Conservation (phyloP, 805 yeast genomes). For the Yamadazyma olivae region DNA sequence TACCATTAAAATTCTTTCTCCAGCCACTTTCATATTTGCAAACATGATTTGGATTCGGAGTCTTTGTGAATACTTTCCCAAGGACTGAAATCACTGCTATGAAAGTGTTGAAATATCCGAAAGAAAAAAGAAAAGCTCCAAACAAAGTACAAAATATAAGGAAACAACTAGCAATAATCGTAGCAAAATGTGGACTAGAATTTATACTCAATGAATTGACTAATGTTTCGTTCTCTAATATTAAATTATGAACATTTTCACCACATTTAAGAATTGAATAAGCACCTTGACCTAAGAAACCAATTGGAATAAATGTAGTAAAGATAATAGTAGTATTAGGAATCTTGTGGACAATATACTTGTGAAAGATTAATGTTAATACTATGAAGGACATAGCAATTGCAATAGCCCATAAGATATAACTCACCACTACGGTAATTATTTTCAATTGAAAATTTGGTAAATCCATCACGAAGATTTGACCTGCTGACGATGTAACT, state of each 20-base stretch:
- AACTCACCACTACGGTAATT: constrained; percentile 51
- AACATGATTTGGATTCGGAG: constrained; percentile 19
- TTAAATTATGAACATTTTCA: constrained; percentile 28
- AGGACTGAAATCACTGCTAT: constrained; percentile 31
- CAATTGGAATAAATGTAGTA: constrained; percentile 75
- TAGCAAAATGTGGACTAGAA: constrained; percentile 9
- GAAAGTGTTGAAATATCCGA: constrained; percentile 53
- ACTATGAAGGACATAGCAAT: constrained; percentile 56
- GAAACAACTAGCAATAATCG: constrained; percentile 1
- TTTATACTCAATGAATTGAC: constrained; percentile 4
- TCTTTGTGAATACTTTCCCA: constrained; percentile 42
- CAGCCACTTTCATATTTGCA: constrained; percentile 14
- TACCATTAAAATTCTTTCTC: constrained; percentile 13
- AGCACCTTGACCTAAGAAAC: constrained; percentile 84
- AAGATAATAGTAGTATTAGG: constrained; percentile 57
- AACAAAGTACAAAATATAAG: constrained; percentile 22
- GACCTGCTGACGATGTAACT: constrained; percentile 73
- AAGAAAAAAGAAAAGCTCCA: constrained; percentile 46
- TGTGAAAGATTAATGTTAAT: constrained; percentile 57
- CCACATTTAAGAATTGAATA: constrained; percentile 62
- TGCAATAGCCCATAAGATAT: constrained; percentile 69
- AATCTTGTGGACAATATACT: constrained; percentile 53
- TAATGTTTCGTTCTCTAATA: constrained; percentile 4
- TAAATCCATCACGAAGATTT: constrained; percentile 44
- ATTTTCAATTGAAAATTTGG: constrained; percentile 43